Base-by-base conservation (phyloP, 106 monocot genomes). In the Iris macrosiphon region DNA sequence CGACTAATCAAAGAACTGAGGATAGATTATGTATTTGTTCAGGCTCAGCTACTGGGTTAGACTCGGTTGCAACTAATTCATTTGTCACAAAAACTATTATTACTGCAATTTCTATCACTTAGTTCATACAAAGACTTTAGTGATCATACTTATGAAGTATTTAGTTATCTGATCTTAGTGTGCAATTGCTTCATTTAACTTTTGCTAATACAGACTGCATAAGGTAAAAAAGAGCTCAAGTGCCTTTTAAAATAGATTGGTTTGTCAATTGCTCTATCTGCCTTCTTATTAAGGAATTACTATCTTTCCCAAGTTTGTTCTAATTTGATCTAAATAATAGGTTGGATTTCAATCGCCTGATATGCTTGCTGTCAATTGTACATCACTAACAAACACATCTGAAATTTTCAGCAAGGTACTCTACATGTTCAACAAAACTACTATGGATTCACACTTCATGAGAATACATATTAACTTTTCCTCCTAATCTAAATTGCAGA, bases 391-490 rank as follows among this genome's bases (percentile, higher is more conserved):
- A 34, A 80, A 57, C 31, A 70, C 96, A 34, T 67, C 77, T 24
- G 83, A 79, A 52, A 80, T 98, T 78, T 90, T 90, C 45, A 77
- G 60, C 54, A 98, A 76, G 96, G 89, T 96, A 62, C 13, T 27
- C 37, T 16, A 46, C 18, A 15, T 41, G 22, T 4, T 31, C 33
- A 18, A 26, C 37, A 1, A 38, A 48, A 29, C 10, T 45, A n/a
- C 21, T n/a, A n/a, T n/a, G n/a, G n/a, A n/a, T 35, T 62, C 14
- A 14, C 2, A 27, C 12, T 18, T 17, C 4, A 43, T n/a, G 22
- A 37, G 16, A 52, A 22, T 26, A 17, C n/a, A 47, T 24, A 56
- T 63, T 17, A 55, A 48, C 12, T 3, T n/a, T 1, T 50, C 49
- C 27, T 50, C 24, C 14, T n/a, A 50, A 50, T 22, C 23, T 22